Base-by-base conservation (phyloP, 768 basidiomycete genomes). In the Cyclocybe cylindracea region DNA sequence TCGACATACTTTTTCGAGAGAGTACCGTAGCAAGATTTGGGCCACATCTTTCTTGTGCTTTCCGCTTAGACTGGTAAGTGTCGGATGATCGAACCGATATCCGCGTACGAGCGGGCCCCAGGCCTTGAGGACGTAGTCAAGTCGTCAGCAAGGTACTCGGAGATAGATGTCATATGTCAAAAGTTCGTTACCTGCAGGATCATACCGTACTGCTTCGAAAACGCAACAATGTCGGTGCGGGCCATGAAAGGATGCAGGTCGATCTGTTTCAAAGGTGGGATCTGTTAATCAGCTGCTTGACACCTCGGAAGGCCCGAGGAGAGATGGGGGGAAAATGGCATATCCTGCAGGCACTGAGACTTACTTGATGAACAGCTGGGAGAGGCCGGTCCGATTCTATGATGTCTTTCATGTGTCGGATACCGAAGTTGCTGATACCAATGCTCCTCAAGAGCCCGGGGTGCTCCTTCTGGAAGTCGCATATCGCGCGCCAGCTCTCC, bases 21-120 rank as follows among this genome's bases (percentile, higher is more conserved):
- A 85, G 65, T 84, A 91, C n/a, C 89, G 76, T 29, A 91, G 70
- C 36, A 89, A 70, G 43, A 91, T 70, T 58, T 81, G 79, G 60
- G 84, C 75, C n/a, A 78, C 71, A 41, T 72, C 62, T 60, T 83
- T 89, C 36, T 66, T 61, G 62, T 88, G 83, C 64, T 82, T 84
- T 38, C 58, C 5, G 79, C 77, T 35, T 83, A 68, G 32, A 61
- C 61, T 19, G 65, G 40, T 63, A 55, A 90, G 71, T 8, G 67
- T 66, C 14, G 82, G 78, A 66, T 87, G 80, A 14, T 69, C 34
- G 83, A 91, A 87, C 41, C 84, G 77, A 66, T 83, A 71, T 9
- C 80, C 85, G 16, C 87, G 75, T 13, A 82, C 87, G 5, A 91
- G 76, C 4, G 87, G 86, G 7, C 76, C 87, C 87, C 88, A 91